These are phyloP conservation scores for Amanita exitialis DNA, from an alignment of 768 basidiomycete species.

Conservation along the genomic window DNA sequence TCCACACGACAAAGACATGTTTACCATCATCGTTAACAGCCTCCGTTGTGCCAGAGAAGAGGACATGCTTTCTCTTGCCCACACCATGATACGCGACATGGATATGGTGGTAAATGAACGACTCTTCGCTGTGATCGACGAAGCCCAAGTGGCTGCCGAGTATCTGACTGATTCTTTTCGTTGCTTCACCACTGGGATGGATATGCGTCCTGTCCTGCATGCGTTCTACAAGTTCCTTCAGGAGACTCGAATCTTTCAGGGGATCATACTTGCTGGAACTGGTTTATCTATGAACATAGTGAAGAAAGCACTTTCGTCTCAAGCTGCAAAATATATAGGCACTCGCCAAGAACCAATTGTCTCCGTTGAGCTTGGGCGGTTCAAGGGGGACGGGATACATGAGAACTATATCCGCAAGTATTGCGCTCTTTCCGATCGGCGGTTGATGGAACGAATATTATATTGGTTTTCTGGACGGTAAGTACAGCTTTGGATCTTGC, in stretches of 20 bases:
- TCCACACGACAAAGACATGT: constrained; percentile 2
- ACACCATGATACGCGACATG: not conserved
- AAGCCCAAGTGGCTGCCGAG: constrained; percentile 9
- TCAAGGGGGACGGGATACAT: constrained; percentile 2
- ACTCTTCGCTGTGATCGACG: constrained; percentile 7
- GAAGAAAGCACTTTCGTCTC: constrained; percentile 4
- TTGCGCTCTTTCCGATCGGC: constrained; percentile 5
- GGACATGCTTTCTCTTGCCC: not conserved
- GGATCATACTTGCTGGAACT: constrained; percentile 9
- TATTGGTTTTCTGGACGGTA: constrained; percentile 9
- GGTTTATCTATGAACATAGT: constrained; percentile 9
- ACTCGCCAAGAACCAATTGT: constrained; percentile 1
- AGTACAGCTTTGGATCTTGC: not conserved
- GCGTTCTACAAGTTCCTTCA: constrained; percentile 7
- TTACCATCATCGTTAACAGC: not conserved
- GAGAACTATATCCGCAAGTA: constrained; percentile 5
- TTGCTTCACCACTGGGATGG: constrained; percentile 6
- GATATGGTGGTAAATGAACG: not conserved
- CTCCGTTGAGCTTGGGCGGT: constrained; percentile 7
- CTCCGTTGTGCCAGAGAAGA: constrained; percentile 2
- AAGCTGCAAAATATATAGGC: constrained; percentile 5
- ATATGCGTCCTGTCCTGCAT: too few relatives aligned
- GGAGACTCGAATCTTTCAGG: constrained; percentile 1
- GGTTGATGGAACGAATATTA: constrained; percentile 11
- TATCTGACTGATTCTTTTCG: constrained; percentile 7